phyloP scores from a whole-genome alignment of 2,329 filamentous ascomycete species.

The Neonectria ditissima region DNA sequence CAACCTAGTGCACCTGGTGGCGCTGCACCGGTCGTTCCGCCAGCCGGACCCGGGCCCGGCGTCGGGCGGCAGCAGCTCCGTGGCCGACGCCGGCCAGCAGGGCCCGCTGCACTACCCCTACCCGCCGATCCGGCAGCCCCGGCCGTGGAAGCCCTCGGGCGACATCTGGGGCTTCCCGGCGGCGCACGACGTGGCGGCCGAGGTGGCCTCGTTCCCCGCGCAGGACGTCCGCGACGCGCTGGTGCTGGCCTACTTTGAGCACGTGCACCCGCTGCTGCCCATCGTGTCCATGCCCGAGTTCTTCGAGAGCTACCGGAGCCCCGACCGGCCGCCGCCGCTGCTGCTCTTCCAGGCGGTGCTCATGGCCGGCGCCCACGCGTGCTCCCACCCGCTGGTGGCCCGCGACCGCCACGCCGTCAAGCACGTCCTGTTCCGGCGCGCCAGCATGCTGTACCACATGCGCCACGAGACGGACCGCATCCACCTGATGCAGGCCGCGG shows the following conservation, averaged over 20 bases:
- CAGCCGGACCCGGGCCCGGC: constrained; percentile 37
- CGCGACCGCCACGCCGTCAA: constrained; percentile 43
- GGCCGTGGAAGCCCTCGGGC: constrained; percentile 38
- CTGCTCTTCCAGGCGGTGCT: constrained; percentile 39
- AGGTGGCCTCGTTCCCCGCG: constrained; percentile 40
- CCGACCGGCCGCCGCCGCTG: constrained; percentile 37
- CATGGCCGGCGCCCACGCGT: constrained; percentile 43
- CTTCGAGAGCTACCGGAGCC: constrained; percentile 35
- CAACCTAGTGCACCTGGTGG: constrained; percentile 39
- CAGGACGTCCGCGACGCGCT: constrained; percentile 44
- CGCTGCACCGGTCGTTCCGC: constrained; percentile 40
- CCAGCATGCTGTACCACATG: constrained; percentile 44
- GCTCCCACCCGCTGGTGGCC: constrained; percentile 39
- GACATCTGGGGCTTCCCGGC: constrained; percentile 39
- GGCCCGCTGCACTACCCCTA: constrained; percentile 41
- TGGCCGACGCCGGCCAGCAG: constrained; percentile 1
- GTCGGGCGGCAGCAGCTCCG: constrained; percentile 27
- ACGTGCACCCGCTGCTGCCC: constrained; percentile 42
- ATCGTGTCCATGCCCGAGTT: constrained; percentile 43
- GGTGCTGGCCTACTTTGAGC: constrained; percentile 39
- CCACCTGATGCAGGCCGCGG: constrained; percentile 41
- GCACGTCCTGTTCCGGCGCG: constrained; percentile 40
- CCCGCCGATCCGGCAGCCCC: constrained; percentile 39
- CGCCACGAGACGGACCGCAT: constrained; percentile 41
- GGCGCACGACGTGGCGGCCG: constrained; percentile 35